phyloP scores from a whole-genome alignment of 148 eudicot species.

The Dianthus caryophyllus region DNA sequence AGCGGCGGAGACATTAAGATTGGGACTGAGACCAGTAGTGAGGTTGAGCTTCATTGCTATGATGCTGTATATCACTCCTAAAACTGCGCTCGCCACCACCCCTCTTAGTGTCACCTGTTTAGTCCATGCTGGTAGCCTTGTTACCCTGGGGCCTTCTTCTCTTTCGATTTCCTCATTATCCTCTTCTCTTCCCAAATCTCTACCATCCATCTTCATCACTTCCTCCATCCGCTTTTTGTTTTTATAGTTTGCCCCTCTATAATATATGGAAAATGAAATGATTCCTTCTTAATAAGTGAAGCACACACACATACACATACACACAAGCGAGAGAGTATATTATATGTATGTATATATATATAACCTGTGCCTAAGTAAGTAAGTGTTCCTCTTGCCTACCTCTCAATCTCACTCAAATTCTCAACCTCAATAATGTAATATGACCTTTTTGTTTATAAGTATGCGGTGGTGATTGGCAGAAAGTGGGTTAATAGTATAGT shows the following conservation, averaged over 20 bases:
- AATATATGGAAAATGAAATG: too few species aligned
- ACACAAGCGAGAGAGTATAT: too few species aligned
- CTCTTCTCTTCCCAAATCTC: conserved; percentile 22
- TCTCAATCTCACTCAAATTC: too few species aligned
- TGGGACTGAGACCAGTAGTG: conserved; percentile 70
- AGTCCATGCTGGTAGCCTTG: conserved; percentile 55
- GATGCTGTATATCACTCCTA: conserved; percentile 59
- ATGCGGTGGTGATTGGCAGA: conserved; percentile 3
- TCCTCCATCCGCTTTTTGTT: conserved; percentile 1
- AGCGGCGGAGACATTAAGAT: conserved; percentile 77
- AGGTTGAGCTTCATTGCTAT: conserved; percentile 74
- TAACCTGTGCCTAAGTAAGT: too few species aligned
- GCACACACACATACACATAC: background rate
- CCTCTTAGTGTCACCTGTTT: conserved; percentile 70
- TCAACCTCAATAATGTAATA: background rate
- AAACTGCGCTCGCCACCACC: conserved; percentile 42
- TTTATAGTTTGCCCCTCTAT: background rate
- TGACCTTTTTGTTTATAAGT: background rate
- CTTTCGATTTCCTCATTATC: conserved; percentile 10
- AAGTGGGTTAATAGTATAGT: background rate
- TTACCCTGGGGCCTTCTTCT: conserved; percentile 5
- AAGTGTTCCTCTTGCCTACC: background rate
- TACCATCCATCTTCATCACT: conserved; percentile 22
- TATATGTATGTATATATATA: background rate
- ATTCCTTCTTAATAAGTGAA: too few species aligned